A percentile compares a stretch with the other conserved stretches of the same genome.
Evolutionary conservation across 768 basidiomycete species (phyloP).

Genomic region (Russula earlei): DNA sequence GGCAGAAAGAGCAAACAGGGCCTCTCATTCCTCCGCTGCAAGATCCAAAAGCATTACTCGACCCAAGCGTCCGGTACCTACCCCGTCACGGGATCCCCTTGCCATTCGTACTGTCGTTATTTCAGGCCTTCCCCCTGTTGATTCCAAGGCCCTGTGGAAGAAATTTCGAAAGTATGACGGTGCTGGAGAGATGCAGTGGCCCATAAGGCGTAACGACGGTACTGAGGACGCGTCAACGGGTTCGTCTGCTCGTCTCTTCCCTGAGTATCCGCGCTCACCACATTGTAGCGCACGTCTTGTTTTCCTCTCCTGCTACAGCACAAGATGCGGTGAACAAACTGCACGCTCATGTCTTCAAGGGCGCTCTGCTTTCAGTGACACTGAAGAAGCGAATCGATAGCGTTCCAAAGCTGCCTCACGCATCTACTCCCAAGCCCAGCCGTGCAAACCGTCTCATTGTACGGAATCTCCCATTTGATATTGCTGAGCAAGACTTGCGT

Average conservation of each 20-base stretch:
- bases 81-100: conserved; percentile 52
- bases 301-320: conserved; percentile 57
- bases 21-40: background rate
- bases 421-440: conserved; percentile 39
- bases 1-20: conserved; percentile 11
- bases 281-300: conserved; percentile 60
- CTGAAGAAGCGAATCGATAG: conserved; percentile 79
- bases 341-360: conserved; percentile 91
- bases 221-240: conserved; percentile 45
- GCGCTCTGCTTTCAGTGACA: conserved; percentile 72
- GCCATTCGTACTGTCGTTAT: conserved; percentile 76
- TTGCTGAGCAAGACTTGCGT: conserved; percentile 76
- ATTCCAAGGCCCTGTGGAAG: conserved; percentile 70
- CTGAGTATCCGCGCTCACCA: background rate
- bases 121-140: conserved; percentile 61
- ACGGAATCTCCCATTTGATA: conserved; percentile 79
- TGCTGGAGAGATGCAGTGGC: conserved; percentile 71
- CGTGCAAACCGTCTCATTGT: conserved; percentile 80
- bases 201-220: conserved; percentile 36
- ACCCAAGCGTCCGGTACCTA: conserved; percentile 24
- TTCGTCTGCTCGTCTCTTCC: conserved; percentile 22
- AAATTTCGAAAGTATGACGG: conserved; percentile 73
- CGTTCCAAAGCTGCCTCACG: conserved; percentile 37
- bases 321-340: conserved; percentile 66
- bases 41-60: conserved; percentile 28